Evolutionary conservation across 768 basidiomycete species (phyloP), one percentile per base, ranked within the genome.

Genomic region (Trametes cinnabarina): DNA sequence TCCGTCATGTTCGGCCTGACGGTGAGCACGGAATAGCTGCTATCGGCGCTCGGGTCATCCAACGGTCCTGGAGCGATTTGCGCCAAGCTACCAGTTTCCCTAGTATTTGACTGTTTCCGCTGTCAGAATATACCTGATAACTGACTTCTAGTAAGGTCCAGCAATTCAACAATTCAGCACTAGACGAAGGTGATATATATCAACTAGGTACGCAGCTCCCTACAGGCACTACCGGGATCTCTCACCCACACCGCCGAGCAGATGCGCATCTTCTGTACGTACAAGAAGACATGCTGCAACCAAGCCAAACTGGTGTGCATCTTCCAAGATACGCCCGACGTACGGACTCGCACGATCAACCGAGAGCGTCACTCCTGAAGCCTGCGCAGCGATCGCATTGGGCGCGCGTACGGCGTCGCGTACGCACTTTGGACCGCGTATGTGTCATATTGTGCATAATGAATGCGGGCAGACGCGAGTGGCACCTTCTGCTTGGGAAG

Each of bases 221-320:
- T 8, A 20, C 44, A 46, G 44, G 44, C 44, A 46, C 44, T 46
- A 46, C 17, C 30, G 30, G 53, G 53, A 19, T 22, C 11, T 22
- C 43, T 2, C 34, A 55, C 44, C 44, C 47, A 34, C 47, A 55
- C 47, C 53, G n/a, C 53, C 53, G 53, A 20, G 44, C 44, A n/a
- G 26, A 53, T n/a, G 3, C 39, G n/a, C 49, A 22, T 46, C 44
- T 26, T 46, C 44, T 46, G 44, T 51, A 51, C 49, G 49, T 51
- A 51, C 49, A 40, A 39, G 23, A 39, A 34, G 49, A 51, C 49
- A 19, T 19, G 34, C 47, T 11, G 4, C 10, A 17, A n/a, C n/a
- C n/a, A n/a, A n/a, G n/a, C n/a, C n/a, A n/a, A n/a, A n/a, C n/a
- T n/a, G n/a, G n/a, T n/a, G n/a, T 7, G n/a, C 17, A 2, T 51